Percentiles rank a stretch among this genome's conserved stretches.
Evolutionary conservation across 2,329 filamentous ascomycete genomes (phyloP).

Genomic region (Trichoderma koningii): DNA sequence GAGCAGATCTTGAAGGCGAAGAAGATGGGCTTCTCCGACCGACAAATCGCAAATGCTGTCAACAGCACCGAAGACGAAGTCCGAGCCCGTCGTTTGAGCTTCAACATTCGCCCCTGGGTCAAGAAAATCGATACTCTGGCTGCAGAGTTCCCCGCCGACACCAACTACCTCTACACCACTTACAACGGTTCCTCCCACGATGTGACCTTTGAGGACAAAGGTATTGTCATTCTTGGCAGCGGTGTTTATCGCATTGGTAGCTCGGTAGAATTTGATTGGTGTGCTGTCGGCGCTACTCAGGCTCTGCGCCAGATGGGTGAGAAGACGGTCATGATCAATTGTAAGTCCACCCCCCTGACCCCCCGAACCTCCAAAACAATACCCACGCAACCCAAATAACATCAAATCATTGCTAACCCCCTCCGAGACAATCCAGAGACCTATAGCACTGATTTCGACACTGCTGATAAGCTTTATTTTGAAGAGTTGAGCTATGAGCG

Average conservation of each 20-base stretch:
- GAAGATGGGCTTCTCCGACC: constrained; percentile 97
- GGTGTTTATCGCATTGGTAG: constrained; percentile 97
- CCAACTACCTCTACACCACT: constrained; percentile 96
- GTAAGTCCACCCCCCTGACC: constrained; percentile 44
- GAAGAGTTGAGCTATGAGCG: constrained; percentile 96
- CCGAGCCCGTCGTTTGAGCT: constrained; percentile 77
- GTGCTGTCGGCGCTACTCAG: constrained; percentile 85
- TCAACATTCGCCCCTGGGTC: constrained; percentile 91
- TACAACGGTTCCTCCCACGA: constrained; percentile 96
- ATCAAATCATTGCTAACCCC: constrained; percentile 14
- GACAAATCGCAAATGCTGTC: constrained; percentile 86
- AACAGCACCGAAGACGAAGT: constrained; percentile 87
- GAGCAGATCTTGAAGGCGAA: constrained; percentile 89
- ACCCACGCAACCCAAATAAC: neutral
- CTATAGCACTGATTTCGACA: constrained; percentile 80
- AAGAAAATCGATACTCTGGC: constrained; percentile 98
- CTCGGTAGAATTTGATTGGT: constrained; percentile 99
- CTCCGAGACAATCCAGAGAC: constrained; percentile 72
- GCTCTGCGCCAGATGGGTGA: constrained; percentile 83
- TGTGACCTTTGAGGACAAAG: constrained; percentile 89
- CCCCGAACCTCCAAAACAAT: too few relatives aligned
- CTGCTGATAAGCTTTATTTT: constrained; percentile 90
- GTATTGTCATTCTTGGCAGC: constrained; percentile 83
- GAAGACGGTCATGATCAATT: constrained; percentile 97
- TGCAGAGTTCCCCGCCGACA: constrained; percentile 92